Conservation (phyloP, 306 rosid genomes). For the Rubus parviflorus region DNA sequence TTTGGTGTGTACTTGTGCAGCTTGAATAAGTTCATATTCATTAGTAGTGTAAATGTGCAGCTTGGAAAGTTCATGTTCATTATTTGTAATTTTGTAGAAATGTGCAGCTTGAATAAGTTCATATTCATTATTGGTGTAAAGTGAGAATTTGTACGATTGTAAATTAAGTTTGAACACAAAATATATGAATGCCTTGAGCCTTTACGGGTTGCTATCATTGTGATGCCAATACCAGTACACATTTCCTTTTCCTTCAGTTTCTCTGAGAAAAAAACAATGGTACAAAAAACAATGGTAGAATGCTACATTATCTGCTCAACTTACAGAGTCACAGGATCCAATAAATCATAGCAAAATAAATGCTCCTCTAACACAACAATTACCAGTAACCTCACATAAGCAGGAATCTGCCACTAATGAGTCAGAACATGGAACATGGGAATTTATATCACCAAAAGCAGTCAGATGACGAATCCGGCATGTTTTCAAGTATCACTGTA, state of each 20-base stretch:
- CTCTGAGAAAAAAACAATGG: slow-evolving; percentile 16
- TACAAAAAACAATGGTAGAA: background rate
- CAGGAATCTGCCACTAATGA: slow-evolving; percentile 6
- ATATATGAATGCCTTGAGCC: background rate
- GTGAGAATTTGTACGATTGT: slow-evolving; percentile 12
- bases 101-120: background rate
- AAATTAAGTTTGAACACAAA: background rate
- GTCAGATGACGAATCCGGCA: slow-evolving; percentile 14
- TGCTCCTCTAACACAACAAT: slow-evolving; percentile 8
- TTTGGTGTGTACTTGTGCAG: slow-evolving; percentile 12
- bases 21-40: background rate
- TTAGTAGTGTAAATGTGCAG: background rate
- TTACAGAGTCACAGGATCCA: slow-evolving; percentile 2
- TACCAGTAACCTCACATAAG: slow-evolving; percentile 1
- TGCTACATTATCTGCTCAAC: slow-evolving; percentile 13
- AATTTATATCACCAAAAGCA: slow-evolving; percentile 23
- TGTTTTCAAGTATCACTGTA: slow-evolving; percentile 6
- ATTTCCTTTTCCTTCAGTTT: slow-evolving; percentile 3
- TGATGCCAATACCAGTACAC: background rate
- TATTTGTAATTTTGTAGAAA: background rate
- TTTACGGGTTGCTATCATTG: background rate
- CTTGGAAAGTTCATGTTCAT: slow-evolving; percentile 5
- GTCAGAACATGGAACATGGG: slow-evolving; percentile 16
- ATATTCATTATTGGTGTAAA: slow-evolving; percentile 1
- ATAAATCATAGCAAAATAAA: background rate